phyloP scores from a whole-genome alignment of 768 basidiomycete genomes.

The Thelephora aurantiotincta region DNA sequence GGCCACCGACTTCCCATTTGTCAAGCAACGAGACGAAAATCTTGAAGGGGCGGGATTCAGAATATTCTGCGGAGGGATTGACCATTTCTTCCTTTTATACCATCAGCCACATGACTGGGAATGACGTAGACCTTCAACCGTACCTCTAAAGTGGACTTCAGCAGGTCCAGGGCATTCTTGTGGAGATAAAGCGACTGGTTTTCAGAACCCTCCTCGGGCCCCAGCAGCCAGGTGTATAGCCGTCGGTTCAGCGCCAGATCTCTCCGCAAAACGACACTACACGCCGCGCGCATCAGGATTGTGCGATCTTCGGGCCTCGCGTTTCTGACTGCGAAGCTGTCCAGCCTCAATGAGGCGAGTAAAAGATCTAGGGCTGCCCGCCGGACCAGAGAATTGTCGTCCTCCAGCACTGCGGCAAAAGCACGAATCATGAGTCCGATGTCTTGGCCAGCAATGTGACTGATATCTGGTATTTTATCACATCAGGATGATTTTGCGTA shows the following conservation, averaged over 20 bases:
- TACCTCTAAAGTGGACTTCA: conserved; percentile 59
- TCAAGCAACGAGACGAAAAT: conserved; percentile 91
- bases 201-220: conserved; percentile 67
- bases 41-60: conserved; percentile 82
- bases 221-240: conserved; percentile 86
- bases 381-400: conserved; percentile 84
- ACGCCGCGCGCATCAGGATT: conserved; percentile 78
- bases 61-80: conserved; percentile 53
- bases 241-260: conserved; percentile 90
- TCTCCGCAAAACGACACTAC: conserved; percentile 78
- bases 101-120: conserved; percentile 5
- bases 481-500: conserved; percentile 5
- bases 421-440: conserved; percentile 91
- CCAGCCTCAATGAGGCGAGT: conserved; percentile 57
- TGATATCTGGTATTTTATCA: conserved; percentile 32
- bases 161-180: conserved; percentile 54
- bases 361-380: conserved; percentile 78
- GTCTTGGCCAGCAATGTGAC: conserved; percentile 65
- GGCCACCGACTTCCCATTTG: conserved; percentile 90
- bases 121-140: conserved; percentile 4
- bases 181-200: conserved; percentile 59
- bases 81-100: conserved; percentile 58
- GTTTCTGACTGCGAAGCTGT: conserved; percentile 55
- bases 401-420: conserved; percentile 82
- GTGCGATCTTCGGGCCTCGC: conserved; percentile 60